phyloP scores from a whole-genome alignment of 495 filamentous ascomycete species.

The Margaritispora aquatica region DNA sequence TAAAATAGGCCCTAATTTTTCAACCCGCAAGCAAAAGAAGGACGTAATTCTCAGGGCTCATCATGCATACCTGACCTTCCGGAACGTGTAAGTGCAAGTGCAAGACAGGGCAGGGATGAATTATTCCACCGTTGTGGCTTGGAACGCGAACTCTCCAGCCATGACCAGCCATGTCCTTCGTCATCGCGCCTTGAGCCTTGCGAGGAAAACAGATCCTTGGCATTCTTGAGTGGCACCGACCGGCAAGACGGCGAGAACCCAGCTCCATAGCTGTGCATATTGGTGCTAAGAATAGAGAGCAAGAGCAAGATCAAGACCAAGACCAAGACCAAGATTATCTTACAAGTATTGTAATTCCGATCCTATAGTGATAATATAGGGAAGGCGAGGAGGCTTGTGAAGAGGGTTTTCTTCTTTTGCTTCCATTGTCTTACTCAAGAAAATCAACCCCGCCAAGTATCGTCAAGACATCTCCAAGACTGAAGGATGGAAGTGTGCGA shows the following conservation, averaged over 20 bases:
- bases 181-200: background rate
- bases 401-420: too few species aligned
- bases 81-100: too few species aligned
- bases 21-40: background rate
- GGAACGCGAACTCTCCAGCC: too few species aligned
- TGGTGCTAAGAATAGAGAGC: background rate
- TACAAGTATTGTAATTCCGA: too few species aligned
- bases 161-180: too few species aligned
- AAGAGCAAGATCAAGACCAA: background rate
- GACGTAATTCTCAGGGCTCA: background rate
- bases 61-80: too few species aligned
- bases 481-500: background rate
- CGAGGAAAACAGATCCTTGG: background rate
- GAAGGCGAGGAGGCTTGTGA: background rate
- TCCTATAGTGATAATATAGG: too few species aligned
- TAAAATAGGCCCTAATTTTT: too few species aligned
- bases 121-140: constrained; percentile 1
- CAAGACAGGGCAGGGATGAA: background rate
- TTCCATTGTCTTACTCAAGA: background rate
- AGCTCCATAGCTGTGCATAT: background rate
- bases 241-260: background rate
- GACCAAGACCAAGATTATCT: too few species aligned
- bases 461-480: background rate
- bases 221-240: background rate
- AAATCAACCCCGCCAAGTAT: background rate